These are phyloP conservation scores for Fusarium coffeatum DNA, from an alignment of 2,329 filamentous ascomycete genomes.

Conservation along the genomic window DNA sequence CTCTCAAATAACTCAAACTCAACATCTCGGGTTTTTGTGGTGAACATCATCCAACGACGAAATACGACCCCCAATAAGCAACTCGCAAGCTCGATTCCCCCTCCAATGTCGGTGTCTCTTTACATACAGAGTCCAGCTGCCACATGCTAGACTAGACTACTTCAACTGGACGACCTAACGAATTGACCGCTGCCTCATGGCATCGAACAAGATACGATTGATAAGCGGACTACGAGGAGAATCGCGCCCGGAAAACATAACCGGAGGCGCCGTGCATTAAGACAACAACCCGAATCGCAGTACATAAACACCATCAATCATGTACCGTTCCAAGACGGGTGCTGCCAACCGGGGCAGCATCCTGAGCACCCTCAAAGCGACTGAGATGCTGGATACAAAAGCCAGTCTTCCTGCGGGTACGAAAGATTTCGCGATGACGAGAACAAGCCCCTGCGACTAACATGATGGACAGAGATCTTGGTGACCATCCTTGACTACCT, in stretches of 20 bases:
- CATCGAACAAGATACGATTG: constrained; percentile 25
- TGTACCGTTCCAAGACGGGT: constrained; percentile 59
- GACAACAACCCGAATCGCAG: background rate
- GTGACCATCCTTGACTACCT: constrained; percentile 90
- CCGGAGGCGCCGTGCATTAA: background rate
- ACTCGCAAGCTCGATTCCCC: background rate
- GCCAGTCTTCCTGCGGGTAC: constrained; percentile 84
- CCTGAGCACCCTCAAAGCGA: constrained; percentile 80
- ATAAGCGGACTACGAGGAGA: constrained; percentile 13
- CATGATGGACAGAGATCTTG: constrained; percentile 75
- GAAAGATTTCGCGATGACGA: constrained; percentile 28
- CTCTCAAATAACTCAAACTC: constrained; percentile 24
- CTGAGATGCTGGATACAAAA: constrained; percentile 82
- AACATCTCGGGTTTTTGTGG: background rate
- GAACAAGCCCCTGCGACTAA: constrained; percentile 13
- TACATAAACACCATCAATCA: constrained; percentile 40
- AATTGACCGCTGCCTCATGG: constrained; percentile 28
- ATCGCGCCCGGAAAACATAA: background rate
- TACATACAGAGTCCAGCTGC: constrained; percentile 29
- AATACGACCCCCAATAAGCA: background rate
- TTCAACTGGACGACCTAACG: constrained; percentile 23
- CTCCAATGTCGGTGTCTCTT: constrained; percentile 32
- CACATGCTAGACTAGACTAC: constrained; percentile 35
- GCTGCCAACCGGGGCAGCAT: constrained; percentile 63
- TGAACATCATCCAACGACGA: background rate